Conservation (phyloP, 257 asterid species). For the Paraleonurus japonicus region DNA sequence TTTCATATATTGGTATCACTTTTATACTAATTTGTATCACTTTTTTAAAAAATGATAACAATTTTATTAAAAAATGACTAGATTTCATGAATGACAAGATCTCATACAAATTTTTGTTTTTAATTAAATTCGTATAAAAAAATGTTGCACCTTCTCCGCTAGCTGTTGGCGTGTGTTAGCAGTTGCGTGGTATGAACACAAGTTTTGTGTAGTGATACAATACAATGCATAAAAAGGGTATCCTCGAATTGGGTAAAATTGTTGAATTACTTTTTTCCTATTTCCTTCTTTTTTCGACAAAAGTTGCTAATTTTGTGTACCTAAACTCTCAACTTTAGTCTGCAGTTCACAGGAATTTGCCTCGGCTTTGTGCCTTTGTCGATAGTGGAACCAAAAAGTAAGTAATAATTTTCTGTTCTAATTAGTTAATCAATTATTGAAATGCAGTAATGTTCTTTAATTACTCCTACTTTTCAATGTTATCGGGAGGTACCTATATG, state of each 20-base stretch:
- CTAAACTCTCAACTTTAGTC: constrained; percentile 22
- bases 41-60: too few species aligned
- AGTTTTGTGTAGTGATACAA: too few species aligned
- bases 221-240: too few species aligned
- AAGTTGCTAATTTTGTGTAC: constrained; percentile 14
- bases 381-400: constrained; percentile 30
- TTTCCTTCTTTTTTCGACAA: background rate
- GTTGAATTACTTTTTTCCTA: background rate
- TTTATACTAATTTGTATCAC: too few species aligned
- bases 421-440: background rate
- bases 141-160: too few species aligned
- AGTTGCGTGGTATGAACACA: background rate
- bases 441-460: background rate
- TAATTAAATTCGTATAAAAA: too few species aligned
- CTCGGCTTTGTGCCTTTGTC: constrained; percentile 24
- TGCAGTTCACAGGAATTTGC: constrained; percentile 16
- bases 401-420: background rate
- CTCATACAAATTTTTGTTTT: too few species aligned
- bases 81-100: too few species aligned
- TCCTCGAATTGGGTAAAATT: background rate
- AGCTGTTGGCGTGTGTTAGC: too few species aligned
- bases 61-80: too few species aligned
- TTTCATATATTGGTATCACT: too few species aligned
- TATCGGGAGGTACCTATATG: background rate
- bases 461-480: background rate